Percentiles rank a stretch among this genome's conserved stretches.
These are phyloP conservation scores for Phytophthora citrophthora DNA, from an alignment of 352 stramenopile species.

Conservation along the genomic window DNA sequence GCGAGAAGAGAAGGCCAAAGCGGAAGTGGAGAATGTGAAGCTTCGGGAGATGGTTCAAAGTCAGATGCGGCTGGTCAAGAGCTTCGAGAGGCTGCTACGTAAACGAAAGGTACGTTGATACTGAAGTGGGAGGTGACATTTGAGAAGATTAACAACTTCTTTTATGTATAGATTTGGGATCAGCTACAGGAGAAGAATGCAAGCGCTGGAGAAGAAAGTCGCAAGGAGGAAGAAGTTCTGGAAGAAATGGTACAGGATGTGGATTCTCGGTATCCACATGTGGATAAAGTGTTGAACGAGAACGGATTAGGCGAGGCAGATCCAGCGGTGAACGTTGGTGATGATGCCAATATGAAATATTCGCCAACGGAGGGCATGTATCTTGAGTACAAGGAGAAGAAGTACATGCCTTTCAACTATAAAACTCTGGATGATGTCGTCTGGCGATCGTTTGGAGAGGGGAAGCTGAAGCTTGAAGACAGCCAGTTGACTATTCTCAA, in stretches of 20 bases:
- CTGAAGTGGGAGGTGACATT: neutral
- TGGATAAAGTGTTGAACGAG: conserved; percentile 19
- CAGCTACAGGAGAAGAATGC: conserved; percentile 32
- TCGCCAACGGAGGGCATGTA: conserved; percentile 35
- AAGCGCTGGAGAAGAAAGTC: neutral
- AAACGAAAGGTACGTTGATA: conserved; percentile 39
- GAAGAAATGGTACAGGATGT: conserved; percentile 30
- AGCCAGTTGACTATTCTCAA: conserved; percentile 24
- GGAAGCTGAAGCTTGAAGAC: conserved; percentile 37
- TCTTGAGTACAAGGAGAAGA: conserved; percentile 42
- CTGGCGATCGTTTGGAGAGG: conserved; percentile 34
- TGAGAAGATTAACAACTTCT: neutral
- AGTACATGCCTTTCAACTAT: conserved; percentile 45
- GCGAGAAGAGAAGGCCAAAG: conserved; percentile 37
- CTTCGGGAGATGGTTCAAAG: conserved; percentile 48
- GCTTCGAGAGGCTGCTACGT: conserved; percentile 45
- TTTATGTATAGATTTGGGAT: conserved; percentile 30
- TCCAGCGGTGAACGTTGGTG: conserved; percentile 15
- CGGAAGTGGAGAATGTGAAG: conserved; percentile 55
- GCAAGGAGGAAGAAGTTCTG: conserved; percentile 31
- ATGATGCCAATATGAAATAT: conserved; percentile 32
- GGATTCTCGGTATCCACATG: conserved; percentile 19
- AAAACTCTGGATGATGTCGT: conserved; percentile 35
- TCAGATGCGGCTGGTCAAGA: conserved; percentile 43
- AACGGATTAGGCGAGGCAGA: conserved; percentile 24